phyloP scores from a whole-genome alignment of 371 early-diverging fungal species.

The Cladochytrium tenue region DNA sequence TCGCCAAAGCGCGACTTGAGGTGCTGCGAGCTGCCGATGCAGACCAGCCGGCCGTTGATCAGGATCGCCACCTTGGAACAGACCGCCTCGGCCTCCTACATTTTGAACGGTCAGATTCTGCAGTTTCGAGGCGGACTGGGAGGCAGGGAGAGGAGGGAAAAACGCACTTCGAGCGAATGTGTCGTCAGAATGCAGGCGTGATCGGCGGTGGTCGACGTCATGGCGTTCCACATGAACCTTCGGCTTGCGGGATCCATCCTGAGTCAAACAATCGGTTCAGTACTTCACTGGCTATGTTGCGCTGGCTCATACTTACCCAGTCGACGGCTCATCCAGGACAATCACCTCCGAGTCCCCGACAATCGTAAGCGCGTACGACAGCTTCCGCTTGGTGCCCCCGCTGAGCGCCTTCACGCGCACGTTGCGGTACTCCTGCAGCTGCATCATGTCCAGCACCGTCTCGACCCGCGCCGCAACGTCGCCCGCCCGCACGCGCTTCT shows the following conservation, averaged over 20 bases:
- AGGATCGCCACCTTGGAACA: slow-evolving; percentile 58
- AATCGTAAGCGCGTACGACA: slow-evolving; percentile 6
- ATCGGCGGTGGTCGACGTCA: no score
- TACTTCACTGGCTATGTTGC: no score
- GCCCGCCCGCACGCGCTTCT: slow-evolving; percentile 20
- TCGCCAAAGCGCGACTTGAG: slow-evolving; percentile 55
- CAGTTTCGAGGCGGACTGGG: no score
- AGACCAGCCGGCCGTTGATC: slow-evolving; percentile 61
- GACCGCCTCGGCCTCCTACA: slow-evolving; percentile 33
- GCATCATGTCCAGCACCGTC: background rate
- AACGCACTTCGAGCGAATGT: no score
- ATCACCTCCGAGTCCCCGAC: slow-evolving; percentile 35
- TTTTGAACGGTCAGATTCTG: no score
- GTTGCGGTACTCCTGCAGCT: background rate
- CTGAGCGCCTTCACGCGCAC: background rate
- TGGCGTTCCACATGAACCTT: no score
- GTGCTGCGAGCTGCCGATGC: slow-evolving; percentile 58
- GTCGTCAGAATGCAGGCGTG: no score
- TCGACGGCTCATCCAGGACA: slow-evolving; percentile 39
- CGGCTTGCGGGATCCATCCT: no score
- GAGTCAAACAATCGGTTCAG: no score
- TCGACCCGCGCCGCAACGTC: background rate
- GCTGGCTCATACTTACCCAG: no score
- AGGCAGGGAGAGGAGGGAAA: no score
- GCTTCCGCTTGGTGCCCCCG: background rate